These are phyloP conservation scores for Solanum paucissectum DNA, from an alignment of 257 asterid species.

Conservation along the genomic window DNA sequence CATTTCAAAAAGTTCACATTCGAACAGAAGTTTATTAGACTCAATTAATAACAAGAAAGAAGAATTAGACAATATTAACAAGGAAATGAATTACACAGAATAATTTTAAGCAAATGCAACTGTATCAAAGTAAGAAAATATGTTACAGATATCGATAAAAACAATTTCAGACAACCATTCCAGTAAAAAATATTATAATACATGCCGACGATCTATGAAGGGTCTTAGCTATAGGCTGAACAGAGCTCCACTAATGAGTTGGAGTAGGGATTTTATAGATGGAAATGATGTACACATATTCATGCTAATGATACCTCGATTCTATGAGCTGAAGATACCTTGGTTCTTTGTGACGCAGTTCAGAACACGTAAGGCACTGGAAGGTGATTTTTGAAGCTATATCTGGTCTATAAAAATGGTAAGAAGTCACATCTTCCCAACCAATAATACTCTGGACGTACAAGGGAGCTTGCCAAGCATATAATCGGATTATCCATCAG, in stretches of 20 bases:
- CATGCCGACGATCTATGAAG: background rate
- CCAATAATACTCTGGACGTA: background rate
- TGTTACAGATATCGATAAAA: background rate
- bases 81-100: background rate
- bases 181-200: background rate
- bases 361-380: background rate
- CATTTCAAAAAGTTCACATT: conserved; percentile 3
- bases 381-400: background rate
- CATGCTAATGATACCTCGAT: background rate
- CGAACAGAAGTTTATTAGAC: background rate
- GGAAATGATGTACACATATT: background rate
- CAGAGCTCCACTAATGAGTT: background rate
- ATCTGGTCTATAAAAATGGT: background rate
- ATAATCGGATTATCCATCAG: background rate
- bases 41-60: background rate
- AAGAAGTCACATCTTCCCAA: background rate
- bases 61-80: background rate
- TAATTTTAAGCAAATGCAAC: background rate
- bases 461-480: background rate
- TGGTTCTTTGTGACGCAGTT: background rate
- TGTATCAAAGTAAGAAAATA: background rate
- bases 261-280: background rate
- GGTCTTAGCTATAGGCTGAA: background rate
- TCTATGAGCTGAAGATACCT: background rate
- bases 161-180: background rate